Evolutionary conservation across 2,329 filamentous ascomycete species (phyloP).

Genomic region (Fusarium napiforme): DNA sequence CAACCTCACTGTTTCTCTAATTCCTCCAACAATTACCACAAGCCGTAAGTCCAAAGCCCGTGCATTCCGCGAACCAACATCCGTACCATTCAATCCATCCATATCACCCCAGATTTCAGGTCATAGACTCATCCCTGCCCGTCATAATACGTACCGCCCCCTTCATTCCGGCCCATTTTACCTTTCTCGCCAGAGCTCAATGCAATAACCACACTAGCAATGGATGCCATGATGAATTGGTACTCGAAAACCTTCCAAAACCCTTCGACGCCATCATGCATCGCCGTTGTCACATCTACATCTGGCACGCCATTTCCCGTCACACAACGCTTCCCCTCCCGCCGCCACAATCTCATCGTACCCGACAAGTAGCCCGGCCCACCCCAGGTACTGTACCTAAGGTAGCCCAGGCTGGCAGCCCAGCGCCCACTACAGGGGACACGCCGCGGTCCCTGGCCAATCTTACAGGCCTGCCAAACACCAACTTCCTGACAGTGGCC

Average conservation of each 20-base stretch:
- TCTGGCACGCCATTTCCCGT: constrained; percentile 12
- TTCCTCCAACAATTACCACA: background rate
- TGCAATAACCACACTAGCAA: background rate
- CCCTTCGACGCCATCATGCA: constrained; percentile 34
- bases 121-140: constrained; percentile 18
- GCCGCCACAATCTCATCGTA: constrained; percentile 20
- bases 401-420: background rate
- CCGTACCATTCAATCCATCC: background rate
- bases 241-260: constrained; percentile 4
- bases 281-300: constrained; percentile 20
- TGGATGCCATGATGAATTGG: background rate
- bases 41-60: background rate
- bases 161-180: constrained; percentile 30
- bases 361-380: background rate
- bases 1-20: background rate
- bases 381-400: background rate
- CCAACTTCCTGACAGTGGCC: background rate
- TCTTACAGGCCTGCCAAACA: constrained; percentile 3
- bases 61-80: background rate
- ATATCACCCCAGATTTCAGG: constrained; percentile 21
- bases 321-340: constrained; percentile 7
- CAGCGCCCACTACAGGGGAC: background rate
- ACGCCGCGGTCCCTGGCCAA: constrained; percentile 1
- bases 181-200: background rate
- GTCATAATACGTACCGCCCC: constrained; percentile 10